Percentiles rank a stretch among this genome's conserved stretches.
Conservation (phyloP, 176 grass and related monocot genomes). For the Musa schizocarpa region DNA sequence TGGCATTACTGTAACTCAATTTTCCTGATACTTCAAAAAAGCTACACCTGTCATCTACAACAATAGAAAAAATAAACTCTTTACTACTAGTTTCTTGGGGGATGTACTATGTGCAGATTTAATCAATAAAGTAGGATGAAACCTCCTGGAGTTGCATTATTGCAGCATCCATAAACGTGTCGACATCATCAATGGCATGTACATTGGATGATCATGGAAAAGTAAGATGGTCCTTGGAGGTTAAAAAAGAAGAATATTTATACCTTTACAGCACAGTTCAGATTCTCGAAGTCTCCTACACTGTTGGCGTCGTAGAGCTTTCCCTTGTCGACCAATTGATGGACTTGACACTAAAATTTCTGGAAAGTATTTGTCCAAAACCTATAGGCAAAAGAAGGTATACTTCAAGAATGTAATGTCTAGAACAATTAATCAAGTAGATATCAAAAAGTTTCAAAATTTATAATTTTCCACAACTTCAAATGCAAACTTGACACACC, state of each 20-base stretch:
- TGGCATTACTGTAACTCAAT: constrained; percentile 10
- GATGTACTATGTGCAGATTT: not conserved
- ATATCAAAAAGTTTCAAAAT: not conserved
- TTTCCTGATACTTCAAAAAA: constrained; percentile 13
- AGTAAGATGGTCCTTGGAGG: constrained; percentile 25
- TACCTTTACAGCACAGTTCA: constrained; percentile 14
- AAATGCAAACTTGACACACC: not conserved
- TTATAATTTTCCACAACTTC: not conserved
- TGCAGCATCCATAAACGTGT: constrained; percentile 4
- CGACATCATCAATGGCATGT: constrained; percentile 20
- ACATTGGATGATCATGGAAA: constrained; percentile 7
- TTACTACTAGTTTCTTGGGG: not conserved
- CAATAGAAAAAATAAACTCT: not conserved
- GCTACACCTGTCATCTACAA: constrained; percentile 14
- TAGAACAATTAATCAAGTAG: not conserved
- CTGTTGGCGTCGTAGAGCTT: constrained; percentile 65
- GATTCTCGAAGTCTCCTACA: constrained; percentile 55
- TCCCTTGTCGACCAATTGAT: constrained; percentile 91
- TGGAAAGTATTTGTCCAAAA: constrained; percentile 75
- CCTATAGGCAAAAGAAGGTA: constrained; percentile 23
- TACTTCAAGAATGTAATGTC: constrained; percentile 3
- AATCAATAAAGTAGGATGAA: constrained; percentile 4
- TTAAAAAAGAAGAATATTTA: constrained; percentile 14
- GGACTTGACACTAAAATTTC: constrained; percentile 52
- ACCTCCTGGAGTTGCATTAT: constrained; percentile 5